Conservation (phyloP, 495 filamentous ascomycete species). For the Tuber indicum region DNA sequence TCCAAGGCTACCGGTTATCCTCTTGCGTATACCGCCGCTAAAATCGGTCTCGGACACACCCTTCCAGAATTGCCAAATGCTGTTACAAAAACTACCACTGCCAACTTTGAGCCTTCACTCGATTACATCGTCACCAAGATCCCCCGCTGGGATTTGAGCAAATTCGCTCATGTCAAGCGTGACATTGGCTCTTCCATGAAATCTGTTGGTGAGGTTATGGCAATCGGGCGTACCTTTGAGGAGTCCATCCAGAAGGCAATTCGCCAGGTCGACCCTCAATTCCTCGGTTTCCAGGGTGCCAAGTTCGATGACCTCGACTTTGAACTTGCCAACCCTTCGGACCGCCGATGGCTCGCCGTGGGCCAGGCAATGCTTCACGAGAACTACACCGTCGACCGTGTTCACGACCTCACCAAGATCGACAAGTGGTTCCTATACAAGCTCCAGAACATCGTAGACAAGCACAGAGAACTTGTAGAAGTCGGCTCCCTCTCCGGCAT, state of each 20-base stretch:
- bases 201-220: conserved; percentile 98
- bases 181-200: conserved; percentile 98
- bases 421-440: conserved; percentile 97
- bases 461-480: conserved; percentile 75
- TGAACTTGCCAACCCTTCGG: conserved; percentile 81
- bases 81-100: conserved; percentile 95
- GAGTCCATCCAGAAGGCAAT: conserved; percentile 99
- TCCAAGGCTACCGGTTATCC: conserved; percentile 98
- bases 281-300: conserved; percentile 88
- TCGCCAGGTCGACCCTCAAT: conserved; percentile 88
- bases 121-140: conserved; percentile 99
- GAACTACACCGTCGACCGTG: conserved; percentile 78
- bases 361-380: conserved; percentile 98
- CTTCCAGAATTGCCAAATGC: conserved; percentile 93
- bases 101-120: conserved; percentile 95
- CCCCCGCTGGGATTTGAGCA: conserved; percentile 91
- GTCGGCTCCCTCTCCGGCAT: conserved; percentile 80
- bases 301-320: conserved; percentile 90
- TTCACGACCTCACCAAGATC: conserved; percentile 94
- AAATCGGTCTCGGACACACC: conserved; percentile 91
- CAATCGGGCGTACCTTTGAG: conserved; percentile 94
- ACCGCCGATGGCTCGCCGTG: conserved; percentile 93
- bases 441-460: conserved; percentile 90
- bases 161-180: conserved; percentile 97
- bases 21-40: conserved; percentile 91